Evolutionary conservation across 2,329 filamentous ascomycete species (phyloP).

Genomic region (Cladorrhinum sp.): DNA sequence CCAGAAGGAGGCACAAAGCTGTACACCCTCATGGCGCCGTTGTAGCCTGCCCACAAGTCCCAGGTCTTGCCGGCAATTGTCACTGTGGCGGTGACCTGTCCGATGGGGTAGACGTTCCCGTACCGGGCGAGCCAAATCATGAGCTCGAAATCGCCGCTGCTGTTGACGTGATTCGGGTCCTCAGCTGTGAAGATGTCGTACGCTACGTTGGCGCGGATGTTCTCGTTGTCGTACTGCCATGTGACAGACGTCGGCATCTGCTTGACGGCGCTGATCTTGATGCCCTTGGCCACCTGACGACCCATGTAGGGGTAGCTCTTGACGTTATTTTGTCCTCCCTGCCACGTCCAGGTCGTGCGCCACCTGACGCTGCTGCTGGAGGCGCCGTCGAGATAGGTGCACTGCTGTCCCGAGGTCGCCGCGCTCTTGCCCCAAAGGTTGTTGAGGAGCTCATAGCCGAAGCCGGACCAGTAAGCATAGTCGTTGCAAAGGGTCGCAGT

Average conservation of each 20-base stretch:
- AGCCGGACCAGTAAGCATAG: constrained; percentile 31
- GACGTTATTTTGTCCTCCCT: constrained; percentile 37
- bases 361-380: constrained; percentile 36
- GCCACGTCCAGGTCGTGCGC: constrained; percentile 42
- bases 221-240: constrained; percentile 46
- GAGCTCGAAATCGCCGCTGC: constrained; percentile 53
- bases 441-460: constrained; percentile 37
- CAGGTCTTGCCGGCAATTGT: constrained; percentile 48
- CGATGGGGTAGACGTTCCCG: constrained; percentile 54
- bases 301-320: constrained; percentile 46
- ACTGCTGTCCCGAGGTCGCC: constrained; percentile 38
- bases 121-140: constrained; percentile 65
- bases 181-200: constrained; percentile 59
- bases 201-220: constrained; percentile 55
- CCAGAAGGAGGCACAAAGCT: constrained; percentile 38
- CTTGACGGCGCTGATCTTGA: constrained; percentile 33
- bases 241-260: constrained; percentile 35
- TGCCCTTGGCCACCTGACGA: constrained; percentile 30
- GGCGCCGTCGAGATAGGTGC: constrained; percentile 38
- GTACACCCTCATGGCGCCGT: constrained; percentile 54
- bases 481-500: background rate
- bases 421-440: constrained; percentile 42
- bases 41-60: constrained; percentile 53
- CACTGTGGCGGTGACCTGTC: constrained; percentile 48
- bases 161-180: constrained; percentile 32